phyloP scores from a whole-genome alignment of 441 rosid genomes.

The Mallotus repandus region DNA sequence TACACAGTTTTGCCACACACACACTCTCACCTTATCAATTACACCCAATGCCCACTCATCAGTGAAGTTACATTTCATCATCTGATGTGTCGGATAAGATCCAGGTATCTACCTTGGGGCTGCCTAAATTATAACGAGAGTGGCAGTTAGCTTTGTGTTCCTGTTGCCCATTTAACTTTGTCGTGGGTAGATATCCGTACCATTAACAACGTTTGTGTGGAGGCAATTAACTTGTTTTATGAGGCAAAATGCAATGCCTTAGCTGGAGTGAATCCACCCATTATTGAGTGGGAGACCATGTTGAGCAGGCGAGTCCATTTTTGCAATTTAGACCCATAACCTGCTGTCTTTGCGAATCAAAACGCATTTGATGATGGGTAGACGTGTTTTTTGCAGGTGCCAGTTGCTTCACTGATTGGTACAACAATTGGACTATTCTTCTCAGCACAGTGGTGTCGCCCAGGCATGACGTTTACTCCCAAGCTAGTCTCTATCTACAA shows the following conservation, averaged over 20 bases:
- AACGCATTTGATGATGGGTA: background rate
- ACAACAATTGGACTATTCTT: conserved; percentile 56
- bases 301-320: background rate
- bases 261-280: background rate
- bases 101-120: background rate
- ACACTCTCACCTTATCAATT: background rate
- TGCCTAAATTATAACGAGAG: background rate
- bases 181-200: background rate
- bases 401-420: conserved; percentile 44
- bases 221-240: background rate
- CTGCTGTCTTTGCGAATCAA: background rate
- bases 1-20: conserved; percentile 1
- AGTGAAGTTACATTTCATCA: background rate
- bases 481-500: conserved; percentile 49
- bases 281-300: background rate
- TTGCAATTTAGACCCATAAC: background rate
- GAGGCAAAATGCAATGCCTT: background rate
- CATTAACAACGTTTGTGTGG: background rate
- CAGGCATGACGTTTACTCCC: conserved; percentile 50
- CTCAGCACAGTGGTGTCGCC: conserved; percentile 61
- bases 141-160: background rate
- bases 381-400: conserved; percentile 33
- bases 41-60: conserved; percentile 7
- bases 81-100: conserved; percentile 12
- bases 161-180: background rate